These are phyloP conservation scores for Fulvia fulva DNA, from an alignment of 2,329 filamentous ascomycete species.

Conservation along the genomic window DNA sequence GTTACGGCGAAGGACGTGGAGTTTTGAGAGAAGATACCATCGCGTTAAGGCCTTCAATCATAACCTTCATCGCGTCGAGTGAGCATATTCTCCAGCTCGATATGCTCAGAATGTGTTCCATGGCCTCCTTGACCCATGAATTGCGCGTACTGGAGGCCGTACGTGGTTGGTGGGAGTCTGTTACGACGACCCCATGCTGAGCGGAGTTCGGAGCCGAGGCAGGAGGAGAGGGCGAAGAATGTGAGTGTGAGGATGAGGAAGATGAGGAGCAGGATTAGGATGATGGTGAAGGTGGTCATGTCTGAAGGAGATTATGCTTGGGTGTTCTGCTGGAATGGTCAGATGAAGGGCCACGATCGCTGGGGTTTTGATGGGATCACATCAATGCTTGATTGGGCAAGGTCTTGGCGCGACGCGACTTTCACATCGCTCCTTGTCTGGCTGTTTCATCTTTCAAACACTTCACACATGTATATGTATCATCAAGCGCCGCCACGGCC, in stretches of 20 bases:
- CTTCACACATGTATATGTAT: background rate
- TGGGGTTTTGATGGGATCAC: background rate
- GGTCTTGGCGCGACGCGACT: background rate
- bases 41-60: background rate
- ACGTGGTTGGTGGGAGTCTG: conserved; percentile 43
- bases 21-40: conserved; percentile 51
- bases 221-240: conserved; percentile 48
- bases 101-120: conserved; percentile 56
- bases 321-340: no score
- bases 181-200: conserved; percentile 36
- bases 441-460: background rate
- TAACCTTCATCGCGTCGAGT: conserved; percentile 25
- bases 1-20: conserved; percentile 66
- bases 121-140: conserved; percentile 52
- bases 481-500: background rate
- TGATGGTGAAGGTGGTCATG: no score
- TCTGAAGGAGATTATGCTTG: background rate
- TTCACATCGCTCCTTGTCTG: background rate
- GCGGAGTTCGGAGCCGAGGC: conserved; percentile 51
- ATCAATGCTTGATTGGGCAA: background rate
- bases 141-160: conserved; percentile 54
- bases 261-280: conserved; percentile 5
- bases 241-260: conserved; percentile 22
- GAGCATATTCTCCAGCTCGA: conserved; percentile 60
- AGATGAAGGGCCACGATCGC: background rate